These are phyloP conservation scores for Candida nanaspora DNA, from an alignment of 805 yeast species.

Conservation along the genomic window DNA sequence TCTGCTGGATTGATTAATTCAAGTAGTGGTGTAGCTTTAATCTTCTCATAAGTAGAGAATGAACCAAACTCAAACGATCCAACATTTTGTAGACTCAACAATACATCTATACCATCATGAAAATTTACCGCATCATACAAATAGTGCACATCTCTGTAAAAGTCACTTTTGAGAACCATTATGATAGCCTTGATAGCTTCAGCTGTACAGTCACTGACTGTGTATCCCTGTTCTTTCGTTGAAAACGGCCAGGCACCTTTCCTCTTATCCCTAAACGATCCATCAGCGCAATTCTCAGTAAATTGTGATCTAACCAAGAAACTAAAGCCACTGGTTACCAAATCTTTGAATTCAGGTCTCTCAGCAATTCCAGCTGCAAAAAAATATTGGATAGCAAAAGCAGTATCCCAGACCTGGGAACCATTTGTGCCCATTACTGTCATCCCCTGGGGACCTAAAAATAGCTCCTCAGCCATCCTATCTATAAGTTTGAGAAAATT, in stretches of 20 bases:
- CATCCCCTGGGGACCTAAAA: constrained; percentile 87
- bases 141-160: constrained; percentile 32
- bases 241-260: constrained; percentile 95
- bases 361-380: constrained; percentile 76
- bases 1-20: constrained; percentile 92
- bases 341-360: constrained; percentile 52
- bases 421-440: constrained; percentile 97
- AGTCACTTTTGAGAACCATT: constrained; percentile 72
- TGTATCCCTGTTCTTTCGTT: constrained; percentile 92
- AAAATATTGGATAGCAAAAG: constrained; percentile 81
- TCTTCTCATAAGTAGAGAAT: constrained; percentile 84
- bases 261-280: constrained; percentile 76
- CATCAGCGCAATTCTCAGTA: constrained; percentile 66
- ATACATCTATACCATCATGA: constrained; percentile 65
- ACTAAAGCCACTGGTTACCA: constrained; percentile 57
- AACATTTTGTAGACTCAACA: constrained; percentile 69
- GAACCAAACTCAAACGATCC: constrained; percentile 83
- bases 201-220: constrained; percentile 95
- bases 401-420: constrained; percentile 94
- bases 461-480: constrained; percentile 68
- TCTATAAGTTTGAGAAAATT: constrained; percentile 47
- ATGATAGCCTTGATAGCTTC: constrained; percentile 90
- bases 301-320: constrained; percentile 82
- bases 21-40: constrained; percentile 69
- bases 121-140: constrained; percentile 46